Base-by-base conservation (phyloP, 2,329 filamentous ascomycete genomes). In the Trichoderma guizhouense region DNA sequence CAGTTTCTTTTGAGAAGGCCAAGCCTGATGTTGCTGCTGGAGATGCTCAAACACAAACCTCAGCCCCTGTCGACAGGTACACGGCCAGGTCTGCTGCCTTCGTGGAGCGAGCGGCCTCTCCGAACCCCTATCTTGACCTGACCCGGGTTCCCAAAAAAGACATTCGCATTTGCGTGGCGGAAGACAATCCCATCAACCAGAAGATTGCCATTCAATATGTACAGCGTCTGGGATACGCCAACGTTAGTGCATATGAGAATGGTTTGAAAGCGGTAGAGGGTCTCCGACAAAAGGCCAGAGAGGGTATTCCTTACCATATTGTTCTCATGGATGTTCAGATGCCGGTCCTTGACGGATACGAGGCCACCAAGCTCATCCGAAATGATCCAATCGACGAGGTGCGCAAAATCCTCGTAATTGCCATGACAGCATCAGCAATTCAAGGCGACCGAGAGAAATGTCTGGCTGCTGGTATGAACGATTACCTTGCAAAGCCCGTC, bases 261-360 rank as follows among this genome's bases (percentile, higher is more conserved):
- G 95, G 95, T 0, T 87, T 92, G 73, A 93, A 95, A 82, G 94
- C 95, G 0, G 92, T 97, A 15, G 93, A 97, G 77, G 95, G 93
- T 0, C 83, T 98, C n/a, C 90, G 92, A 9, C 84, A 88, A 65
- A 92, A 91, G 74, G 92, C 92, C 4, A 86, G 84, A 58, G 91
- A 93, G 74, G 91, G 91, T 1, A 85, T 85, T 9, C 95, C 94
- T 0, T 98, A 97, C 82, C 94, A 98, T 77, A 87, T 98, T 36
- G 91, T 97, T 53, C 87, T 98, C 58, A 98, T 98, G 95, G 95
- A 98, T 79, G 94, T 97, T 4, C 94, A 97, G 82, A 98, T 98
- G 95, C 95, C 95, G 0, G 90, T 97, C 4, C 88, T 97, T 9
- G 95, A 98, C 79, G 95, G 95, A 7, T 97, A 97, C 79, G 93